These are phyloP conservation scores for Podaxis sp. DNA, from an alignment of 768 basidiomycete genomes.

Conservation along the genomic window DNA sequence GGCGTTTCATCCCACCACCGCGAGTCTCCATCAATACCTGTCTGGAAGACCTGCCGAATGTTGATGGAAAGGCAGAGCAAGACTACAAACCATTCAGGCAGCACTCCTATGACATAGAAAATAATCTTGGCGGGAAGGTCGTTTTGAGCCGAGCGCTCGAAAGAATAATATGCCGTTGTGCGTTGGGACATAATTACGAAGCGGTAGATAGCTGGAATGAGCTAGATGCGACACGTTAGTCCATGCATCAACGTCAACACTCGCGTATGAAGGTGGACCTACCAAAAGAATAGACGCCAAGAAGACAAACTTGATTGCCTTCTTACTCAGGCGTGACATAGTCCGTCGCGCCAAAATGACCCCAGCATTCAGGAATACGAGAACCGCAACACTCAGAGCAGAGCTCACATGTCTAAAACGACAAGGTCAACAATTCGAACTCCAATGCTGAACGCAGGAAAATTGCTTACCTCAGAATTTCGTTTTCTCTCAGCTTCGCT, in stretches of 20 bases:
- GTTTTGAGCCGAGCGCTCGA: conserved; percentile 26
- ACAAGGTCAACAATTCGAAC: not conserved
- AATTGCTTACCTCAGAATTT: conserved; percentile 20
- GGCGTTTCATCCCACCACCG: conserved; percentile 24
- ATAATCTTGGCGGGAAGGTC: conserved; percentile 23
- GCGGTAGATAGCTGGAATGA: conserved; percentile 29
- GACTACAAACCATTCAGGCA: conserved; percentile 30
- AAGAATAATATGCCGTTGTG: conserved; percentile 24
- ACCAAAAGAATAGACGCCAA: not conserved
- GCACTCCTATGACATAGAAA: conserved; percentile 32
- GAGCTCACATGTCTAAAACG: conserved; percentile 27
- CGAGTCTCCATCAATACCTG: conserved; percentile 24
- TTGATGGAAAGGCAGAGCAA: conserved; percentile 23
- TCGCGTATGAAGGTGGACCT: not conserved
- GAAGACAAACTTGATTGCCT: conserved; percentile 8
- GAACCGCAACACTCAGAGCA: conserved; percentile 21
- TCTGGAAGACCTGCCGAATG: conserved; percentile 25
- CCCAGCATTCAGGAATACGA: conserved; percentile 19
- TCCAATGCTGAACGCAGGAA: not conserved
- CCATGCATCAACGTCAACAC: not conserved
- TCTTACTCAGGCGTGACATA: conserved; percentile 22
- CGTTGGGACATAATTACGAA: conserved; percentile 27
- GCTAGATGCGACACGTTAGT: conserved; percentile 9
- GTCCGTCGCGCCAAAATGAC: conserved; percentile 22
- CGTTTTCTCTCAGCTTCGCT: conserved; percentile 16